A percentile compares a stretch with the other conserved stretches of the same genome.
phyloP scores from a whole-genome alignment of 2,329 filamentous ascomycete genomes.

The Hyphodiscus sp. region DNA sequence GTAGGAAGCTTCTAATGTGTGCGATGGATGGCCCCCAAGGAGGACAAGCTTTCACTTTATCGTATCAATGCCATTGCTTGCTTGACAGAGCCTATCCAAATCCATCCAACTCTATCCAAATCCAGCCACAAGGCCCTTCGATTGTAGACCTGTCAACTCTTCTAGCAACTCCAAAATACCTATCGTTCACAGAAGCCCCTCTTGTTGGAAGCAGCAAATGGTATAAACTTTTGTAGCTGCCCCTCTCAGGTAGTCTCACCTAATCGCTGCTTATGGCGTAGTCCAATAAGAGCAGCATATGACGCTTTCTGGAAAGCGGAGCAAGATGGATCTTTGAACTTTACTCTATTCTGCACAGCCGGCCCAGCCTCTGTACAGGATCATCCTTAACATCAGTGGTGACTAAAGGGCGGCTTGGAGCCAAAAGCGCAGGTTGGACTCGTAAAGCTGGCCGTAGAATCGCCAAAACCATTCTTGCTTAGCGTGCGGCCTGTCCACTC shows the following conservation, averaged over 20 bases:
- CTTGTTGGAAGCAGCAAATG: neutral
- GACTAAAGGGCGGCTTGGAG: neutral
- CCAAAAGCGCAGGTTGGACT: neutral
- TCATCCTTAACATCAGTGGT: slow-evolving; percentile 3
- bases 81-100: no score
- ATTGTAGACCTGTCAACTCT: no score
- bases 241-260: slow-evolving; percentile 7
- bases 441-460: neutral
- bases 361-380: slow-evolving; percentile 1
- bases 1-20: neutral
- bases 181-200: no score
- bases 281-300: slow-evolving; percentile 6
- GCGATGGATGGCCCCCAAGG: neutral
- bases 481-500: neutral
- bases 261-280: slow-evolving; percentile 7
- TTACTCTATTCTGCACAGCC: slow-evolving; percentile 7
- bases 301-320: slow-evolving; percentile 2
- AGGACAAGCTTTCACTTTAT: neutral
- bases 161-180: no score
- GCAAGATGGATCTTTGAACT: neutral
- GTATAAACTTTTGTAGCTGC: neutral
- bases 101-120: no score
- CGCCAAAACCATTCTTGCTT: neutral
- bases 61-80: no score
- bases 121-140: no score